Evolutionary conservation across 2,329 filamentous ascomycete species (phyloP), one percentile per base, ranked within the genome.

Genomic region (Claviceps monticola): DNA sequence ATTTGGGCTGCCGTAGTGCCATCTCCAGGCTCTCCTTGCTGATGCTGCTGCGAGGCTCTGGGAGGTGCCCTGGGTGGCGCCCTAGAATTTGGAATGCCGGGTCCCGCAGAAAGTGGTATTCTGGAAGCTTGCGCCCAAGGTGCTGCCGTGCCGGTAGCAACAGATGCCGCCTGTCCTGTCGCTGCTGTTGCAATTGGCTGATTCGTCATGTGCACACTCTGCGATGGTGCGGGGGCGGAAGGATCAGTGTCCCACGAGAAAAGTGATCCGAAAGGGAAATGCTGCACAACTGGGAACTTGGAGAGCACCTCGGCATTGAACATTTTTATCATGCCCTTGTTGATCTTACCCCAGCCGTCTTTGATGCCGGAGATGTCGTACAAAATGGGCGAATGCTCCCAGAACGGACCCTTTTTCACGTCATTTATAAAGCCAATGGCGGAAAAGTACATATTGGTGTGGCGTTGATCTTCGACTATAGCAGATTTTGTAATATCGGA

Each of bases 241-340:
- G 83, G 83, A 61, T 89, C 83, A 46, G 66, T 68, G 2, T 87
- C 81, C 84, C 85, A 91, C 39, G 77, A 79, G 63, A 91, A 88
- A n/a, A 93, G 70, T 5, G 82, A 84, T 26, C 87, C 87, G 58
- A 93, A 91, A 2, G 77, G 79, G 58, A 93, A 97, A 68, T 98
- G 93, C 68, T 98, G 93, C n/a, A 98, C 88, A 2, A 98, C 93
- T 2, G 93, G 93, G 63, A 96, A 96, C 67, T 98, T 98, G 41
- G 86, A 88, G 14, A 98, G 74, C 3, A 98, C 93, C 71, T 98
- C 93, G 17, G 88, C 93, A 58, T 94, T 89, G 71, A 91, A 98
- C 93, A 98, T 98, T 69, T 97, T 98, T 61, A 98, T 81, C 93
- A 98, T 97, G 49, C 93, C 93, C 83, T 90, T 90, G 69, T 98